Evolutionary conservation across 257 asterid genomes (phyloP).

Genomic region (Fraxinus pennsylvanica): DNA sequence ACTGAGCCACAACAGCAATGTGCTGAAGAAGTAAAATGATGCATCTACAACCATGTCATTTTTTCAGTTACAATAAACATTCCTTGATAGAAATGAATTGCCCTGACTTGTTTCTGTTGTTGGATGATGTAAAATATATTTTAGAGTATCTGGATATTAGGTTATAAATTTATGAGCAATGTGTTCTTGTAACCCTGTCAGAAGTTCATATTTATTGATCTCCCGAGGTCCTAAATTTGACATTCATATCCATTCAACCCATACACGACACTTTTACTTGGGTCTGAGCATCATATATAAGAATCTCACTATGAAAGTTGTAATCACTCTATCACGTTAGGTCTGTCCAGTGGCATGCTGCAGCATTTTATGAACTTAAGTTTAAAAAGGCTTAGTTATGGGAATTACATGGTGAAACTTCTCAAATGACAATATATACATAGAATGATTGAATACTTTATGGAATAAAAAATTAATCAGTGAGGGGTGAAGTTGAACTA

Average conservation of each 20-base stretch:
- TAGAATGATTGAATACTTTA: background rate
- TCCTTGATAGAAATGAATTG: background rate
- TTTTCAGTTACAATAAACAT: background rate
- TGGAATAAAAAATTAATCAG: too few species aligned
- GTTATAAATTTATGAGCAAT: background rate
- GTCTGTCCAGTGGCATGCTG: background rate
- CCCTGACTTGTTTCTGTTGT: background rate
- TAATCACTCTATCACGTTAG: background rate
- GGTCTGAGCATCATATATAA: background rate
- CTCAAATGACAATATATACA: background rate
- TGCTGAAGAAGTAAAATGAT: background rate
- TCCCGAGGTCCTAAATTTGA: background rate
- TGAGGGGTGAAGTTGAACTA: background rate
- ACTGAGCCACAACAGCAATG: background rate
- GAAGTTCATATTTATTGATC: background rate
- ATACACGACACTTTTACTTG: background rate
- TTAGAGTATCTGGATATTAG: background rate
- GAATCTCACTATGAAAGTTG: background rate
- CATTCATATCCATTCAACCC: background rate
- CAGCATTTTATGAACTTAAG: background rate
- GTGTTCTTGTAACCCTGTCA: background rate
- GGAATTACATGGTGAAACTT: background rate
- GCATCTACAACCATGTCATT: background rate
- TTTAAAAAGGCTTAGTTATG: background rate
- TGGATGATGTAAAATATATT: background rate